Evolutionary conservation across 75 land plant genomes (phyloP), one percentile per base, ranked within the genome.

Genomic region (Cupressus sempervirens): DNA sequence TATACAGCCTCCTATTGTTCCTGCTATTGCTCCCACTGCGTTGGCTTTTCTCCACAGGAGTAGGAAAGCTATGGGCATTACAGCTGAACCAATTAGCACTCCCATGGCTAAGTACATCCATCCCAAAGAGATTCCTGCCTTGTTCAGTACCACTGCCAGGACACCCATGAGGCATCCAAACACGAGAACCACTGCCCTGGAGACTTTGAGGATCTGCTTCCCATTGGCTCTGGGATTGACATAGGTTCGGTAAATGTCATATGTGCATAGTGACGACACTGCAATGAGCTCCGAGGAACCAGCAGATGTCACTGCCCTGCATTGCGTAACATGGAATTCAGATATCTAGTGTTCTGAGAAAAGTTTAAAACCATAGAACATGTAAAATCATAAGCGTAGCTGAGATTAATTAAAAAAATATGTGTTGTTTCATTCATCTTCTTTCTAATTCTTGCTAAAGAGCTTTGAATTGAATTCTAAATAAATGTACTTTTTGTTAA

Each of bases 31-130:
- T 1, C 99, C 99, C 46, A 84, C 54, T 34, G 99, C 91, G 86
- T 98, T 98, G 3, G 99, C 99, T 73, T 98, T 98, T n/a, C 90
- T 88, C 99, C 99, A 98, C 9, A 98, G 92, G 65, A 98, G 94
- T 89, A 98, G 89, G 86, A 98, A 96, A 54, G 97, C 95, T 14
- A 98, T 93, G 35, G 99, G 99, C 56, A 98, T 85, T 70, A 98
- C 99, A 0, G 99, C 99, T 7, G 99, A 98, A 13, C 99, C 99
- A 48, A 98, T 89, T n/a, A 98, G 65, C 18, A 98, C 98, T 81
- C 99, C 99, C 99, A 92, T 98, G 29, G 99, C 98, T 13, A 98
- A 86, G 83, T 98, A 98, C 99, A 98, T 96, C 99, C 99, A 98
- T 13, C 96, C 99, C 11, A 98, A 85, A 36, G 99, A 96, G 15